Percentiles rank a stretch among this genome's conserved stretches.
phyloP scores from a whole-genome alignment of 495 filamentous ascomycete species.

The Hypoxylon fragiforme region DNA sequence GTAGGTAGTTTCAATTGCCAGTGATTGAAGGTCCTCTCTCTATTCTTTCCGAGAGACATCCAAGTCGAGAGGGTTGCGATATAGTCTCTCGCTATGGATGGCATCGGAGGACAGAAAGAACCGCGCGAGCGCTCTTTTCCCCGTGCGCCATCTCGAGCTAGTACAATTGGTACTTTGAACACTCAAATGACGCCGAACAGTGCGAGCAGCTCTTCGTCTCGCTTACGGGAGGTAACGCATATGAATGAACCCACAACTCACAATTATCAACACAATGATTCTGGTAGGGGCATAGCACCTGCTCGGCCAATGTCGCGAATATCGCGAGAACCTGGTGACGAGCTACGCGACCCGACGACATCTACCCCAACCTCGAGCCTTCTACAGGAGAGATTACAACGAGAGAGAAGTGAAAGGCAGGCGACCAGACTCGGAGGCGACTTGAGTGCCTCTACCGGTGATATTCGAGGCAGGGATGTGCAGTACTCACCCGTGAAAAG shows the following conservation, averaged over 20 bases:
- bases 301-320: constrained; percentile 37
- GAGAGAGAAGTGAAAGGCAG: constrained; percentile 50
- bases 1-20: too few relatives aligned
- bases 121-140: constrained; percentile 38
- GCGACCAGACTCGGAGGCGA: constrained; percentile 41
- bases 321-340: constrained; percentile 39
- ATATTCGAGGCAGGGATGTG: constrained; percentile 30
- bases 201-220: constrained; percentile 41
- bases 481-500: constrained; percentile 40
- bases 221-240: constrained; percentile 26
- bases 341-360: constrained; percentile 32
- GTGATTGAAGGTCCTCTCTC: too few relatives aligned
- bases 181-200: constrained; percentile 45
- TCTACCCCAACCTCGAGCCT: constrained; percentile 48
- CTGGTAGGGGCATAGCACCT: constrained; percentile 14
- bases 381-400: constrained; percentile 55
- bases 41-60: too few relatives aligned
- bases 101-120: constrained; percentile 19
- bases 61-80: background rate
- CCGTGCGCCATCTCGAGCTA: constrained; percentile 46
- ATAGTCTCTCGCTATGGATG: constrained; percentile 23
- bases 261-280: constrained; percentile 37
- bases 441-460: constrained; percentile 35
- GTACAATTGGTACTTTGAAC: constrained; percentile 43
- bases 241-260: constrained; percentile 30